phyloP scores from a whole-genome alignment of 2,329 filamentous ascomycete genomes.

The Colletotrichum viniferum region DNA sequence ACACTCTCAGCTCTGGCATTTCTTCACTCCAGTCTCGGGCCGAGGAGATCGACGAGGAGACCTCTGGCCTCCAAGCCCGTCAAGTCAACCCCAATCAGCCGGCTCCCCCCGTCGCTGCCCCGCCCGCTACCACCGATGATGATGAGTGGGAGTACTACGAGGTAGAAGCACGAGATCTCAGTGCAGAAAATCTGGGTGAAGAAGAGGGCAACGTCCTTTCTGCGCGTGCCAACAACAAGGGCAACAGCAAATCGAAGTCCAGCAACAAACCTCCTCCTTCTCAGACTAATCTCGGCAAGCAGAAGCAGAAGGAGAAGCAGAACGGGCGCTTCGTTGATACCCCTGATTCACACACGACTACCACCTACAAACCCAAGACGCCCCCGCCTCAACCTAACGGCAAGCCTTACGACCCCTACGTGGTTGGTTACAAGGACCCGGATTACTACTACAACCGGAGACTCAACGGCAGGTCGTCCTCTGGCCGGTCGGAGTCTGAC shows the following conservation, averaged over 20 bases:
- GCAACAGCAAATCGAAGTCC: neutral
- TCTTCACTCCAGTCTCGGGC: neutral
- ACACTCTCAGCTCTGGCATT: neutral
- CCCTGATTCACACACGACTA: neutral
- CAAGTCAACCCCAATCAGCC: neutral
- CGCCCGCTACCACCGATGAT: neutral
- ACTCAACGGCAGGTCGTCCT: neutral
- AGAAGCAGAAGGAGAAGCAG: neutral
- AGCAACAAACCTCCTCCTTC: neutral
- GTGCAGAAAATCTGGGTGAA: neutral
- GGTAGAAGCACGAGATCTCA: neutral
- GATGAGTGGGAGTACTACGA: neutral
- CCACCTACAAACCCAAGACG: neutral
- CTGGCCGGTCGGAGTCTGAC: neutral
- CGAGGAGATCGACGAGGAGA: neutral
- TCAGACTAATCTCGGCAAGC: neutral
- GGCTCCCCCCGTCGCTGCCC: neutral
- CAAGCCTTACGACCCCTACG: neutral
- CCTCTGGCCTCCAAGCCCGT: neutral
- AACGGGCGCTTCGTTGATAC: neutral
- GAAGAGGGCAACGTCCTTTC: neutral
- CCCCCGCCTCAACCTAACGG: neutral
- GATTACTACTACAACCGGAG: neutral
- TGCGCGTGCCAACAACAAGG: neutral
- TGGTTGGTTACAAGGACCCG: neutral